Evolutionary conservation across 306 rosid genomes (phyloP).

Genomic region (Quercus suber): DNA sequence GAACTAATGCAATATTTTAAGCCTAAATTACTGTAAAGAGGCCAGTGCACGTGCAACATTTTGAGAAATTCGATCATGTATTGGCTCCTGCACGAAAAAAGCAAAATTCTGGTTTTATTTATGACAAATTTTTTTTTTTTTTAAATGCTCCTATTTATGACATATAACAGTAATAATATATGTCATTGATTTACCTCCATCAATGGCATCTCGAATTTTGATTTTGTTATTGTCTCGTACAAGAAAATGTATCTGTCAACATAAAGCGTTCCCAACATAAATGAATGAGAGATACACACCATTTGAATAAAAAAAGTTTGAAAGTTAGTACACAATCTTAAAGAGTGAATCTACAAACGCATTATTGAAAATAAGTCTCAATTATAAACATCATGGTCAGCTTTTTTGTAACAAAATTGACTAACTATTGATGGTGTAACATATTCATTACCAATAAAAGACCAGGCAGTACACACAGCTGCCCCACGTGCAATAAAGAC

Average conservation of each 20-base stretch:
- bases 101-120: background rate
- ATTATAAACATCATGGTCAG: slow-evolving; percentile 2
- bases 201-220: slow-evolving; percentile 56
- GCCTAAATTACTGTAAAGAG: slow-evolving; percentile 37
- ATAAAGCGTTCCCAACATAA: background rate
- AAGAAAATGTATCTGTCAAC: slow-evolving; percentile 82
- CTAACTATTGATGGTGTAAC: background rate
- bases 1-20: background rate
- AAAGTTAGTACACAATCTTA: background rate
- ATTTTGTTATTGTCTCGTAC: slow-evolving; percentile 83
- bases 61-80: slow-evolving; percentile 78
- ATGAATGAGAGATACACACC: background rate
- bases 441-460: background rate
- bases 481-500: background rate
- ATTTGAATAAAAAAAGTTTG: background rate
- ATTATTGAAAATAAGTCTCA: background rate
- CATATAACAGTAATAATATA: background rate
- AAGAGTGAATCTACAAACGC: background rate
- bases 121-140: background rate
- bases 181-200: slow-evolving; percentile 45
- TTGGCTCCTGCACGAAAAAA: slow-evolving; percentile 55
- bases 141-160: background rate
- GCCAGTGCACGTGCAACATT: slow-evolving; percentile 67
- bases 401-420: background rate
- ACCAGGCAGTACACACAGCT: background rate